Conservation (phyloP, 78 protist genomes). For the Dictyostelium intermedium region DNA sequence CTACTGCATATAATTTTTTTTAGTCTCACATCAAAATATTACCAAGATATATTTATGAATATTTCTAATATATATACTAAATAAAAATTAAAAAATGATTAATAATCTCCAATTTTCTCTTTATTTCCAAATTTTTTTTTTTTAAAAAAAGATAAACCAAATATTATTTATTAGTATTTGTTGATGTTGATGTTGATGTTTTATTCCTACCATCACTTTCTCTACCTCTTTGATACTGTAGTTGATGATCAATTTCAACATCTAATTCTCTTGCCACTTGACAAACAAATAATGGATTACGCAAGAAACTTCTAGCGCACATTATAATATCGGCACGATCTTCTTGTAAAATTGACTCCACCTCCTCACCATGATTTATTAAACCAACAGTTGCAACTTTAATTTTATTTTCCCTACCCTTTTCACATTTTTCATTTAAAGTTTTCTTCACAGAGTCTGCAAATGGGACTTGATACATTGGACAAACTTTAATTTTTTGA, state of each 20-base stretch:
- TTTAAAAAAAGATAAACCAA: too few species aligned
- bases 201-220: background rate
- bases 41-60: too few species aligned
- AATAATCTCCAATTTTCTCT: too few species aligned
- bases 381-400: constrained; percentile 4
- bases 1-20: too few species aligned
- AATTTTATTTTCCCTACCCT: background rate
- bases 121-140: too few species aligned
- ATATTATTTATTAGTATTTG: too few species aligned
- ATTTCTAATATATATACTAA: too few species aligned
- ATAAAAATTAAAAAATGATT: too few species aligned
- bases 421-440: background rate
- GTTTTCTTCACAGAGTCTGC: background rate
- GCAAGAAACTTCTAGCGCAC: constrained; percentile 26
- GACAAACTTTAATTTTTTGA: background rate
- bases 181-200: background rate
- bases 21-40: too few species aligned
- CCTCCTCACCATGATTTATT: background rate
- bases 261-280: background rate
- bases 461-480: constrained; percentile 44
- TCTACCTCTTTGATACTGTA: constrained; percentile 17
- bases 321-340: constrained; percentile 23
- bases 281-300: constrained; percentile 32
- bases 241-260: background rate
- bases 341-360: background rate